Evolutionary conservation across 768 basidiomycete species (phyloP).

Genomic region (Suillus decipiens): DNA sequence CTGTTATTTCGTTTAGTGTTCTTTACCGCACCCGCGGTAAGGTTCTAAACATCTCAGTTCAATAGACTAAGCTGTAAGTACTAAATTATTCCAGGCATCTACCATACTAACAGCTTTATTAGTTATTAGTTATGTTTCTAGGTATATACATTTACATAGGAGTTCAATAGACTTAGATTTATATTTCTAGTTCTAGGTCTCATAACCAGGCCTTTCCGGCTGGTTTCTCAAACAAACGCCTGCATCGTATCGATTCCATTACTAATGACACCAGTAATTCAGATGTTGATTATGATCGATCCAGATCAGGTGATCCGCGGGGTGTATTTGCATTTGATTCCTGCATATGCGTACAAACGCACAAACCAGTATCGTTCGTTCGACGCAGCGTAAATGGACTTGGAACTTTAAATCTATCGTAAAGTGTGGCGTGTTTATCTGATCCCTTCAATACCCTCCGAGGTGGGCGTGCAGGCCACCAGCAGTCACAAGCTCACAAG

Average conservation of each 20-base stretch:
- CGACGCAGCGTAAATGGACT: not conserved
- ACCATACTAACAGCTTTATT: too few species aligned
- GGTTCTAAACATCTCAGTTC: too few species aligned
- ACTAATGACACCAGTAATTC: constrained; percentile 16
- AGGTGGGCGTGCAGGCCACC: not conserved
- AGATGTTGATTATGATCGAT: constrained; percentile 28
- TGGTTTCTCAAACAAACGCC: constrained; percentile 30
- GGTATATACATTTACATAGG: too few species aligned
- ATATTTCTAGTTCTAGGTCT: too few species aligned
- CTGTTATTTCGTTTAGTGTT: too few species aligned
- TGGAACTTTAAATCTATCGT: not conserved
- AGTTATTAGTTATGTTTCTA: too few species aligned
- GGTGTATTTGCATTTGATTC: constrained; percentile 46
- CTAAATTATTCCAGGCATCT: too few species aligned
- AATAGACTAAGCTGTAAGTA: too few species aligned
- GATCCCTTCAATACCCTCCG: not conserved
- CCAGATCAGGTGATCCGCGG: constrained; percentile 41
- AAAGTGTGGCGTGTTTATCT: not conserved
- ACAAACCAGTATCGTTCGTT: too few species aligned
- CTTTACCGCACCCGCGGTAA: too few species aligned
- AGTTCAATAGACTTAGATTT: too few species aligned
- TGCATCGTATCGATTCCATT: constrained; percentile 43
- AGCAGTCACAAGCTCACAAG: not conserved
- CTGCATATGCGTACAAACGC: constrained; percentile 30
- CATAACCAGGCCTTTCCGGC: too few species aligned